Evolutionary conservation across 169 alveolate species (phyloP).

Genomic region (Plasmodium coatneyi): DNA sequence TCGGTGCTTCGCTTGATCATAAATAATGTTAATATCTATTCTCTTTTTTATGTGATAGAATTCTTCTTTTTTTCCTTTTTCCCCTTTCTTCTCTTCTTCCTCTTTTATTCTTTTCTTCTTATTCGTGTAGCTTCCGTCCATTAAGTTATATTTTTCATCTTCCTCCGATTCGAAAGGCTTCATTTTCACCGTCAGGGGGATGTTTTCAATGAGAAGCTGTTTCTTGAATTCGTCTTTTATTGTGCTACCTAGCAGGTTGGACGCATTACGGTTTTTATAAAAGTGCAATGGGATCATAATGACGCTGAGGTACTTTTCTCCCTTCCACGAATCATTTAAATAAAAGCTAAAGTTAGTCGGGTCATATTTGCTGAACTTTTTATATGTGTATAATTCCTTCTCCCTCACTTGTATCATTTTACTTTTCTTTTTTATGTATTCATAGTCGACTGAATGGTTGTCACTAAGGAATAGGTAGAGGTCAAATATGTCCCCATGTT

Average conservation of each 20-base stretch:
- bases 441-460: conserved; percentile 73
- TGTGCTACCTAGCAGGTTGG: background rate
- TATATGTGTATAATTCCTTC: conserved; percentile 50
- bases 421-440: conserved; percentile 57
- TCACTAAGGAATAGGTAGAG: conserved; percentile 73
- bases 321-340: conserved; percentile 69
- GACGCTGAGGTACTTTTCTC: conserved; percentile 64
- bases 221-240: conserved; percentile 37
- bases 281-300: conserved; percentile 38
- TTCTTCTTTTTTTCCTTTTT: conserved; percentile 25
- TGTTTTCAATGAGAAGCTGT: conserved; percentile 61
- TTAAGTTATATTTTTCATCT: conserved; percentile 54
- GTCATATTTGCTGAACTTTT: conserved; percentile 34
- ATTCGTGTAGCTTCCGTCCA: background rate
- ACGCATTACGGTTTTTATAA: conserved; percentile 28
- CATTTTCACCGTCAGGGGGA: conserved; percentile 66
- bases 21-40: conserved; percentile 76
- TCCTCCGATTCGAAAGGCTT: conserved; percentile 50
- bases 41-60: conserved; percentile 78
- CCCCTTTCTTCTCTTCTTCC: background rate
- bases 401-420: conserved; percentile 71
- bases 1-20: conserved; percentile 72
- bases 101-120: conserved; percentile 8
- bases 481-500: conserved; percentile 77
- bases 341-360: conserved; percentile 17